Conservation (phyloP, 2,329 filamentous ascomycete species). For the Corniculantispora saksenae region DNA sequence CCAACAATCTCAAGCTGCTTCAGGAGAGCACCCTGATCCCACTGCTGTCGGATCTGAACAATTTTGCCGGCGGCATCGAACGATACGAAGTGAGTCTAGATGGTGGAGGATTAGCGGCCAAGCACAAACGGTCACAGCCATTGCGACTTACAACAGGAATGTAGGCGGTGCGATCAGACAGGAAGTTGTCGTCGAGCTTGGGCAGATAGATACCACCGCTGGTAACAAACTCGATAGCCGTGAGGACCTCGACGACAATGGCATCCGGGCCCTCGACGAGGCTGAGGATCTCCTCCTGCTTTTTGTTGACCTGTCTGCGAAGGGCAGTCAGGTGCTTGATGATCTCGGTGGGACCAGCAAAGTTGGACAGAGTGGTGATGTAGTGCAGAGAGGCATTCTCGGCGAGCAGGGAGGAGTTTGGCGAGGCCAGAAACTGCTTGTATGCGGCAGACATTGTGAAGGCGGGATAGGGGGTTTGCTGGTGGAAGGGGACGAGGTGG, state of each 20-base stretch:
- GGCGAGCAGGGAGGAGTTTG: constrained; percentile 63
- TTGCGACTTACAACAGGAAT: constrained; percentile 72
- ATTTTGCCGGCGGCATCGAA: constrained; percentile 81
- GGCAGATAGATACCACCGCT: constrained; percentile 87
- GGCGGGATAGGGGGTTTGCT: constrained; percentile 19
- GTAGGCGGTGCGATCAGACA: constrained; percentile 76
- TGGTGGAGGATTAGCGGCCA: not conserved
- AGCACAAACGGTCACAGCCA: not conserved
- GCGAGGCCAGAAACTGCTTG: constrained; percentile 70
- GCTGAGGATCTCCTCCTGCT: constrained; percentile 74
- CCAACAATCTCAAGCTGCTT: constrained; percentile 95
- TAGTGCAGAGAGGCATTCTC: constrained; percentile 76
- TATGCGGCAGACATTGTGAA: constrained; percentile 55
- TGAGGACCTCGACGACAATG: constrained; percentile 82
- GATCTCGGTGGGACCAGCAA: constrained; percentile 72
- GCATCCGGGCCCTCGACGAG: constrained; percentile 70
- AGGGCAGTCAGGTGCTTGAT: constrained; percentile 77
- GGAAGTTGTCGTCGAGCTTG: constrained; percentile 89
- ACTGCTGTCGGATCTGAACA: constrained; percentile 81
- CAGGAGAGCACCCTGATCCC: constrained; percentile 92
- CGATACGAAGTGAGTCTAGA: constrained; percentile 81
- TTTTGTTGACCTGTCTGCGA: constrained; percentile 77
- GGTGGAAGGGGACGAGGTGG: not conserved
- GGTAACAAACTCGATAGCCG: constrained; percentile 76
- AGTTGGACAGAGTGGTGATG: constrained; percentile 79